Evolutionary conservation across 352 stramenopile genomes (phyloP).

Genomic region (Peronospora farinosa): DNA sequence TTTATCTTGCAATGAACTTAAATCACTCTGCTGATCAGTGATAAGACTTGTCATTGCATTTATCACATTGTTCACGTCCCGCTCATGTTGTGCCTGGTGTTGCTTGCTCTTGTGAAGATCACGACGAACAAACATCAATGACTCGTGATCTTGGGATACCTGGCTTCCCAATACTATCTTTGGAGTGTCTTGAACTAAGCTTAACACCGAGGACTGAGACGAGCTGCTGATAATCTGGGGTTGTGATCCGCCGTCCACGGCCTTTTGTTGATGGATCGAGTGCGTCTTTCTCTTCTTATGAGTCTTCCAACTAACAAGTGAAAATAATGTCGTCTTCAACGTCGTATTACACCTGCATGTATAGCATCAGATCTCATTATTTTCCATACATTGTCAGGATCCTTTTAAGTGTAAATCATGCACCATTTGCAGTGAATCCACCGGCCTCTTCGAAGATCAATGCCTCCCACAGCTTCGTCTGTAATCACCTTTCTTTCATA

Average conservation of each 20-base stretch:
- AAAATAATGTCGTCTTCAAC: conserved; percentile 32
- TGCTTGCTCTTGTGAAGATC: conserved; percentile 24
- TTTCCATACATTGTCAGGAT: background rate
- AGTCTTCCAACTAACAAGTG: conserved; percentile 20
- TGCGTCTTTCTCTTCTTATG: conserved; percentile 31
- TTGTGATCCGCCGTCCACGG: conserved; percentile 6
- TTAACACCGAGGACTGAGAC: conserved; percentile 18
- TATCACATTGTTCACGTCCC: conserved; percentile 36
- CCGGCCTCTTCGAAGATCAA: conserved; percentile 37
- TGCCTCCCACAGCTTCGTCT: conserved; percentile 28
- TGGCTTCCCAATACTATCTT: conserved; percentile 3
- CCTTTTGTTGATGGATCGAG: conserved; percentile 7
- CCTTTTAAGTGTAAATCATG: too few relatives aligned
- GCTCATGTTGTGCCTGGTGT: conserved; percentile 20
- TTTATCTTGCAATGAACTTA: conserved; percentile 17
- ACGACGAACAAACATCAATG: conserved; percentile 21
- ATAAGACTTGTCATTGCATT: conserved; percentile 39
- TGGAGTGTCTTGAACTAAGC: conserved; percentile 1
- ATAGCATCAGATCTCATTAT: background rate
- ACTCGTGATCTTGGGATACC: conserved; percentile 17
- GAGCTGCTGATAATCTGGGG: conserved; percentile 19
- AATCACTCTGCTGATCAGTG: conserved; percentile 38
- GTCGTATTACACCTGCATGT: conserved; percentile 33
- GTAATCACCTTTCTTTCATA: conserved; percentile 34
- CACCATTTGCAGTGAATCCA: conserved; percentile 55